These are phyloP conservation scores for Solanum medicagineum DNA, from an alignment of 257 asterid genomes.

Conservation along the genomic window DNA sequence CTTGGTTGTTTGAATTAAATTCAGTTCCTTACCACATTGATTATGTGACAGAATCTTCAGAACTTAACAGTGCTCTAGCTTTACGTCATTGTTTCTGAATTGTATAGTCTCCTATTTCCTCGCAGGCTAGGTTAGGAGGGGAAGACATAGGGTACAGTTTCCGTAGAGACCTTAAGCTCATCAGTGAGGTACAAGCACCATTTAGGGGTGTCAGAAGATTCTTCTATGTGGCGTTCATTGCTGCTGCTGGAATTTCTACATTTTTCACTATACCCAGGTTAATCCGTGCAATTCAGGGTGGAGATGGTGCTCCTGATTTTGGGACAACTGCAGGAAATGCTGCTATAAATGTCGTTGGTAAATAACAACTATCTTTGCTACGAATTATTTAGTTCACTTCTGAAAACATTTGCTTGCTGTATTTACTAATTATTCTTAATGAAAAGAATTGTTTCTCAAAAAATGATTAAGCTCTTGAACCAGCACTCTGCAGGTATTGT, in stretches of 20 bases:
- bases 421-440: not conserved
- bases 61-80: not conserved
- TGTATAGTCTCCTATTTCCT: not conserved
- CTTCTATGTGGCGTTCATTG: conserved; percentile 76
- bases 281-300: conserved; percentile 61
- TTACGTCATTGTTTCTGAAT: not conserved
- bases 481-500: conserved; percentile 83
- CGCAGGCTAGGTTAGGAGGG: conserved; percentile 87
- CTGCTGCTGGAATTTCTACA: conserved; percentile 88
- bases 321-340: conserved; percentile 60
- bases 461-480: conserved; percentile 38
- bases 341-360: conserved; percentile 77
- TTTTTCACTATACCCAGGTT: conserved; percentile 69
- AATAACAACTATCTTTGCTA: not conserved
- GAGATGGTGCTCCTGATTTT: conserved; percentile 74
- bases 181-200: conserved; percentile 98
- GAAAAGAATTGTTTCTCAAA: conserved; percentile 3
- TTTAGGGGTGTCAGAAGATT: conserved; percentile 85
- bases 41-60: not conserved
- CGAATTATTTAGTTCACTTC: not conserved
- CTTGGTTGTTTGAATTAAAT: not conserved
- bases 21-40: not conserved
- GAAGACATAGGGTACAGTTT: conserved; percentile 89
- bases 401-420: not conserved
- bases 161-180: conserved; percentile 92